Conservation (phyloP, 2,329 filamentous ascomycete species). For the Emmonsiellopsis sp. region DNA sequence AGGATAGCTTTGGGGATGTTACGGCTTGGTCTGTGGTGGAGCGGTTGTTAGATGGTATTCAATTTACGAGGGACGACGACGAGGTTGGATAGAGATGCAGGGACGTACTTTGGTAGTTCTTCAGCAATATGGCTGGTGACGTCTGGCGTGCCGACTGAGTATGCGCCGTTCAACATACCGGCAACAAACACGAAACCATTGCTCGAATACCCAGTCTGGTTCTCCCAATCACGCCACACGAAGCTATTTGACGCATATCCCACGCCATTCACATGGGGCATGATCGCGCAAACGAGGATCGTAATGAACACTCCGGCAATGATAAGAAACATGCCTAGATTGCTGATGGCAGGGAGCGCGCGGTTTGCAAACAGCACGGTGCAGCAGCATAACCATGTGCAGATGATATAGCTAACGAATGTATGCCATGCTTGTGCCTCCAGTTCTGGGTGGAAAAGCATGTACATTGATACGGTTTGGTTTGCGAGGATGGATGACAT, state of each 20-base stretch:
- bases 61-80: not conserved
- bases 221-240: slow-evolving; percentile 50
- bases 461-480: slow-evolving; percentile 53
- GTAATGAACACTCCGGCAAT: slow-evolving; percentile 44
- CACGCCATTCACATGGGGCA: slow-evolving; percentile 39
- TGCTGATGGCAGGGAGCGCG: slow-evolving; percentile 43
- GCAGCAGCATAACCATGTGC: slow-evolving; percentile 45
- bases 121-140: slow-evolving; percentile 57
- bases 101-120: slow-evolving; percentile 45
- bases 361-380: slow-evolving; percentile 51
- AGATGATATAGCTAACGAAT: slow-evolving; percentile 49
- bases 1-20: slow-evolving; percentile 44
- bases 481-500: slow-evolving; percentile 52
- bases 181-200: slow-evolving; percentile 56
- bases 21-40: slow-evolving; percentile 22
- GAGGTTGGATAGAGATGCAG: not conserved
- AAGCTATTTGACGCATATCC: slow-evolving; percentile 42
- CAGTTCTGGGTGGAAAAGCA: slow-evolving; percentile 48
- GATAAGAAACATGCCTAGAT: slow-evolving; percentile 49
- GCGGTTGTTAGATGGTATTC: slow-evolving; percentile 1
- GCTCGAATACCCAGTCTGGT: slow-evolving; percentile 32
- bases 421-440: slow-evolving; percentile 48
- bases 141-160: slow-evolving; percentile 58
- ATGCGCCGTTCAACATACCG: slow-evolving; percentile 62
- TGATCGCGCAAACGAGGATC: slow-evolving; percentile 45